These are phyloP conservation scores for Sodiomyces alkalinus DNA, from an alignment of 2,329 filamentous ascomycete genomes.

Conservation along the genomic window DNA sequence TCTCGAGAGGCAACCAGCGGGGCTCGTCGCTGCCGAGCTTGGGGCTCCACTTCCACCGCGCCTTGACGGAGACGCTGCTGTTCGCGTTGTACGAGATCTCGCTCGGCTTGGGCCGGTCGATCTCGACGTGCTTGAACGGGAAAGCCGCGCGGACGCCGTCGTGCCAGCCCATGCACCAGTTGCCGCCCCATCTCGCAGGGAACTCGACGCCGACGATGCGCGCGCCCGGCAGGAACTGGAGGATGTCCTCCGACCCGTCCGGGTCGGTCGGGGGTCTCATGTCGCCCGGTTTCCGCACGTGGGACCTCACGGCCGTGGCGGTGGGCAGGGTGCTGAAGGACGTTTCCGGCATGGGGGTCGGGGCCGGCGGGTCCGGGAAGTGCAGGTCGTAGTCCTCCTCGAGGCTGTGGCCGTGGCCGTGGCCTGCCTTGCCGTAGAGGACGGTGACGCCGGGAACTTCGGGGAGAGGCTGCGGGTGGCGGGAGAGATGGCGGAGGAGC, in stretches of 20 bases:
- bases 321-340: constrained; percentile 13
- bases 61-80: constrained; percentile 7
- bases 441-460: constrained; percentile 20
- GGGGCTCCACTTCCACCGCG: constrained; percentile 17
- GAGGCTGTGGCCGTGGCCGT: constrained; percentile 11
- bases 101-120: constrained; percentile 12
- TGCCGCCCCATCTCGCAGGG: constrained; percentile 18
- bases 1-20: constrained; percentile 18
- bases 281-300: constrained; percentile 19
- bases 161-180: constrained; percentile 19
- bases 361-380: constrained; percentile 15
- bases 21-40: constrained; percentile 5
- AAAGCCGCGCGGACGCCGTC: constrained; percentile 14
- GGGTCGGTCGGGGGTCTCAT: constrained; percentile 17
- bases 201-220: constrained; percentile 17
- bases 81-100: constrained; percentile 5
- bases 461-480: constrained; percentile 24
- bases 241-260: constrained; percentile 16
- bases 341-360: constrained; percentile 9
- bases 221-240: constrained; percentile 21
- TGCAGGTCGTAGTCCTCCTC: constrained; percentile 21
- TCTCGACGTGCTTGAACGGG: constrained; percentile 12
- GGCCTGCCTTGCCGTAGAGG: constrained; percentile 14
- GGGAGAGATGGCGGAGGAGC: constrained; percentile 21
- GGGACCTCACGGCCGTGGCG: constrained; percentile 18